Evolutionary conservation across 768 basidiomycete genomes (phyloP).

Genomic region (Phylloporus arenicola): DNA sequence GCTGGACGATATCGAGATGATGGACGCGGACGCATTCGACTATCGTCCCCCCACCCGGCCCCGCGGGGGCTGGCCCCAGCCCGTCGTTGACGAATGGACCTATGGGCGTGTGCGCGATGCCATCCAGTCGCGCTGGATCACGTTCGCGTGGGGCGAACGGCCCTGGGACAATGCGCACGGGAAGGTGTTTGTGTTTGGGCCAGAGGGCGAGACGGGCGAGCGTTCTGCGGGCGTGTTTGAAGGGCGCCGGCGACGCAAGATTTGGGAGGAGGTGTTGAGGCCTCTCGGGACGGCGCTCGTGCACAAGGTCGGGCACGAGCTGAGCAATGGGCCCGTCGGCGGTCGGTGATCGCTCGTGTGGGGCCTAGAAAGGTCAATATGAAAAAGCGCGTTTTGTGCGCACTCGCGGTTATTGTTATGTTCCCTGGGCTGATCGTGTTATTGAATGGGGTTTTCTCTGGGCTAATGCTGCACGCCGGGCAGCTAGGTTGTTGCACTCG

Average conservation of each 20-base stretch:
- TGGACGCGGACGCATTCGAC: constrained; percentile 22
- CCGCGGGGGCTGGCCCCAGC: constrained; percentile 45
- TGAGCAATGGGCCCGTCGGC: constrained; percentile 59
- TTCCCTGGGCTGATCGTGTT: not conserved
- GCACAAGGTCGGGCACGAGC: constrained; percentile 69
- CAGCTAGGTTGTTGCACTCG: not conserved
- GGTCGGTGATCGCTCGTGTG: constrained; percentile 16
- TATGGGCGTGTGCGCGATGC: constrained; percentile 64
- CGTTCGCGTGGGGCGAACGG: constrained; percentile 67
- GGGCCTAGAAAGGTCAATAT: not conserved
- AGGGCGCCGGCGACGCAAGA: constrained; percentile 49
- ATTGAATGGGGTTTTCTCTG: constrained; percentile 5
- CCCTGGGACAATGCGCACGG: constrained; percentile 58
- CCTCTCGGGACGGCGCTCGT: constrained; percentile 63
- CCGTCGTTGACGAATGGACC: constrained; percentile 60
- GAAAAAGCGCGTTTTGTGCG: constrained; percentile 9
- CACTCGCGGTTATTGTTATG: not conserved
- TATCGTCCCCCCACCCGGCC: constrained; percentile 8
- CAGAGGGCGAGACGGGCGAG: constrained; percentile 77
- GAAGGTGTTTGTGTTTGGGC: constrained; percentile 75
- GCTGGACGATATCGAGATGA: constrained; percentile 23
- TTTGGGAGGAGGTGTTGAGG: constrained; percentile 64
- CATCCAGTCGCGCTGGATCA: constrained; percentile 69
- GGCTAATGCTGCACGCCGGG: not conserved
- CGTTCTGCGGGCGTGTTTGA: constrained; percentile 60